Base-by-base conservation (phyloP, 1,284 basidiomycete genomes). In the Moesziomyces aphidis region DNA sequence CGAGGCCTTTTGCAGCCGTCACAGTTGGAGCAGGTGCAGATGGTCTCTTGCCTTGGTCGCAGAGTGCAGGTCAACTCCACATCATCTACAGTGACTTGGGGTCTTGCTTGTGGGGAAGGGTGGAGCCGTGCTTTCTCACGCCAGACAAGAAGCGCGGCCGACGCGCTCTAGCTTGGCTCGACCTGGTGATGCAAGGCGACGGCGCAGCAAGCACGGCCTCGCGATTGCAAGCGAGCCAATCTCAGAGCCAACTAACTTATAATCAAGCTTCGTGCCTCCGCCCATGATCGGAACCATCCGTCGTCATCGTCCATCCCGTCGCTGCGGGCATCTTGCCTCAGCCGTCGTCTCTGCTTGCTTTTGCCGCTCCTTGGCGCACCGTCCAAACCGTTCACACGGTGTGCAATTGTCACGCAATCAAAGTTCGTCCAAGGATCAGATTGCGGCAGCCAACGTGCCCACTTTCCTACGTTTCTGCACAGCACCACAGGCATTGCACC, bases 101-200 rank as follows among this genome's bases (percentile, higher is more conserved):
- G 1, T 19, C 28, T 31, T 55, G 45, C 17, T 22, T 47, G 53
- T 10, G 45, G 45, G 9, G 28, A 36, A 11, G 31, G 46, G 53
- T 45, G 46, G 36, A 55, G 26, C 24, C 4, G 36, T 36, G 36
- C 17, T 13, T 13, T 36, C 17, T 13, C 36, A 17, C 39, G 39
- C 17, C 6, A 1, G 39, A 19, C 17, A 6, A 19, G 39, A 19
- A 19, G 39, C 39, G 39, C 8, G 39, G 39, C 6, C 0, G 39
- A 42, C 6, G 39, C 39, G 39, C 39, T 42, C 39, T 42, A 19
- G 39, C 39, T 42, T 19, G 39, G 39, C 36, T 52, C 51, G n/a
- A 21, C 22, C 10, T 47, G 42, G 39, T 34, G 58, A 61, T 47
- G 58, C 58, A 46, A 61, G 21, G 36, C 50, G 50, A 61, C 50